Base-by-base conservation (phyloP, 192 early-diverging fungal species). In the Diversispora epigaea region DNA sequence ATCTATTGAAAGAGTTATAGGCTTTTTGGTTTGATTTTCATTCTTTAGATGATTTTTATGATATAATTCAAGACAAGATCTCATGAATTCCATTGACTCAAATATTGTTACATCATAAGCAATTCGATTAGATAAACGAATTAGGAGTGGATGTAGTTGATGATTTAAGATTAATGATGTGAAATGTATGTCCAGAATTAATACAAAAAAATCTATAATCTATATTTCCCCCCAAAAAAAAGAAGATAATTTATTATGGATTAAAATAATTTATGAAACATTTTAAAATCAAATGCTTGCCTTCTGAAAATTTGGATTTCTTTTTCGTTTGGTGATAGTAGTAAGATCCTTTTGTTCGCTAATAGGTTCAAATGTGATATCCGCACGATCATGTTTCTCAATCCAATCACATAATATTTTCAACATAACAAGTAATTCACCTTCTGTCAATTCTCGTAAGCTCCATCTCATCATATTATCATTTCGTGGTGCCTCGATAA, bases 151-250 rank as follows among this genome's bases (percentile, higher is more conserved):
- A 64, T 64, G 41, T 17, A 64, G 6, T n/a, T 44, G 15, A 44
- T 12, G 10, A 41, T 32, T 17, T 4, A 21, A 7, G 43, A 64
- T 45, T 3, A 64, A n/a, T n/a, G n/a, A 19, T 15, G 62, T 17
- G 43, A 64, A 64, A n/a, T 64, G 62, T 41, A 43, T n/a, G 19
- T 64, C 62, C 14, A 64, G n/a, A n/a, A 64, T 43, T 64, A 64
- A 41, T 7, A 40, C 4, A 32, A 64, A 44, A 44, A 64, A 64
- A 41, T 64, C 62, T 43, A 64, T 17, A 44, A 45, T 10, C 62
- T 64, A 41, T 64, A 41, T 25, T 7, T 11, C n/a, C n/a, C n/a
- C n/a, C n/a, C 12, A 17, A 54, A 54, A 54, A 11, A 54, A 54
- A 17, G 6, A 44, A 64, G 15, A 15, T 32, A 32, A 62, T 15